Conservation (phyloP, 345 rosid species). For the Microcos paniculata region DNA sequence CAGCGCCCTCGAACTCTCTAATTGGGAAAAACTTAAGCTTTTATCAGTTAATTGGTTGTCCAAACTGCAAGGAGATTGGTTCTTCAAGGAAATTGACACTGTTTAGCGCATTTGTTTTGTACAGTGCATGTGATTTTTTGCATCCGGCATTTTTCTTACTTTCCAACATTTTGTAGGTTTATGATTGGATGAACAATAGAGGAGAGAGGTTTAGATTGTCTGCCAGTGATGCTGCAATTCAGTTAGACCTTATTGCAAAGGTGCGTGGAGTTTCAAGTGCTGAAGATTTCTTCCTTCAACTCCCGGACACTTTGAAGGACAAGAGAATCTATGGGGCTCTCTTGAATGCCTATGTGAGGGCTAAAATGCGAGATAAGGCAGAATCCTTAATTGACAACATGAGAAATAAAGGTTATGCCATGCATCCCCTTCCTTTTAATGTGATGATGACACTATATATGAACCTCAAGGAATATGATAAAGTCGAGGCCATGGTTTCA, state of each 20-base stretch:
- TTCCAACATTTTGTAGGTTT: conserved; percentile 44
- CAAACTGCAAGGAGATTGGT: background rate
- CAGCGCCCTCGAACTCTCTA: background rate
- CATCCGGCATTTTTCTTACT: background rate
- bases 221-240: conserved; percentile 91
- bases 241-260: conserved; percentile 83
- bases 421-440: conserved; percentile 67
- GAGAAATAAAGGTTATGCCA: conserved; percentile 57
- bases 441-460: conserved; percentile 98
- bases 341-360: conserved; percentile 70
- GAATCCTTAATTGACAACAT: conserved; percentile 62
- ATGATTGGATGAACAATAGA: conserved; percentile 88
- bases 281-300: conserved; percentile 55
- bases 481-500: conserved; percentile 57
- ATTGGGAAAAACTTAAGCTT: background rate
- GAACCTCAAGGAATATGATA: conserved; percentile 70
- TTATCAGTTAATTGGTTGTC: background rate
- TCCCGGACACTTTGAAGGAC: conserved; percentile 68
- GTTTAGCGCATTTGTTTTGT: background rate
- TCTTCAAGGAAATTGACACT: background rate
- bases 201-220: conserved; percentile 67
- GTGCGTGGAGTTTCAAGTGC: conserved; percentile 74
- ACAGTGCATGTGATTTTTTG: background rate
- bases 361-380: conserved; percentile 63
- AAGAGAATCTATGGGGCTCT: conserved; percentile 81